phyloP scores from a whole-genome alignment of 1,139 yeast genomes.

The Yamadazyma friedrichii region DNA sequence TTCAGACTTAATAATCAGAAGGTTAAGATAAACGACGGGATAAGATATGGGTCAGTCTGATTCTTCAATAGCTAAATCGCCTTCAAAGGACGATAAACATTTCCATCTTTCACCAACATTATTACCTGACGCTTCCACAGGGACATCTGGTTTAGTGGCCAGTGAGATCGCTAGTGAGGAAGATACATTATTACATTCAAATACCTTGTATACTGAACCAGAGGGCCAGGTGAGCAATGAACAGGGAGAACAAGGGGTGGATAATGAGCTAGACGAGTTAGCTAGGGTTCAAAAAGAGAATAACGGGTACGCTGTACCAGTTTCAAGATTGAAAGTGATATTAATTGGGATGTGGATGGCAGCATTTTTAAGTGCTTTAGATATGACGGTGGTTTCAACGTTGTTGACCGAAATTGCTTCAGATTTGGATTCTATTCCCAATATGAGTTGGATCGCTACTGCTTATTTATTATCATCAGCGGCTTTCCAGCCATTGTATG shows the following conservation, averaged over 20 bases:
- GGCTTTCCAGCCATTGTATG: slow-evolving; percentile 69
- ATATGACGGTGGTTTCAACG: slow-evolving; percentile 46
- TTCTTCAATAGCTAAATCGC: no score
- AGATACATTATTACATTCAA: slow-evolving; percentile 20
- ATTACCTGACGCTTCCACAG: slow-evolving; percentile 38
- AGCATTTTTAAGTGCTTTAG: slow-evolving; percentile 43
- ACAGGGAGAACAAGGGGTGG: slow-evolving; percentile 1
- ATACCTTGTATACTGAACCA: slow-evolving; percentile 14
- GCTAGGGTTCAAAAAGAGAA: slow-evolving; percentile 12
- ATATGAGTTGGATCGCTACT: slow-evolving; percentile 50
- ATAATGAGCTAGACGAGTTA: slow-evolving; percentile 6
- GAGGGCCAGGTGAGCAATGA: not conserved
- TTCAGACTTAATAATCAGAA: no score
- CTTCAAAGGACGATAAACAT: not conserved
- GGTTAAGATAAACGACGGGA: no score
- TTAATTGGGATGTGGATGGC: slow-evolving; percentile 37
- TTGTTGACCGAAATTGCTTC: slow-evolving; percentile 43
- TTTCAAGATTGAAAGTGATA: slow-evolving; percentile 29
- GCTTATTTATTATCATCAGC: slow-evolving; percentile 42
- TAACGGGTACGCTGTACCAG: slow-evolving; percentile 34
- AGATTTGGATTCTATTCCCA: slow-evolving; percentile 38
- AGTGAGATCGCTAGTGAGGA: slow-evolving; percentile 47
- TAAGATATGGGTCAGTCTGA: no score
- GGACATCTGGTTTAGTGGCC: slow-evolving; percentile 47
- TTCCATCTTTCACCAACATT: slow-evolving; percentile 23